These are phyloP conservation scores for Cercospora sp. DNA, from an alignment of 2,329 filamentous ascomycete species.

Conservation along the genomic window DNA sequence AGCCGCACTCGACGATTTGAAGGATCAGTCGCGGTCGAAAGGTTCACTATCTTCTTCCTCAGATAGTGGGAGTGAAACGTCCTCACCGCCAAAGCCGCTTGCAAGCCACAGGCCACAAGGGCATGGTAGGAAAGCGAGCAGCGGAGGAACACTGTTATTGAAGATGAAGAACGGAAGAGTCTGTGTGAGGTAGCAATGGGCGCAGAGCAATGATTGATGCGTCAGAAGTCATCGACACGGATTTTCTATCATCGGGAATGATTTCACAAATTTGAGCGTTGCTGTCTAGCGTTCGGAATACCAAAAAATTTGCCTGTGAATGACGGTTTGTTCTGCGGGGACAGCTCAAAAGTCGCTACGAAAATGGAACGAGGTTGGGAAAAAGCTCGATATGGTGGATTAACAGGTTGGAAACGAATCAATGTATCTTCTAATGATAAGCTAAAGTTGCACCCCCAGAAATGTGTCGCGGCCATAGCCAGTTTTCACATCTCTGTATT, in stretches of 20 bases:
- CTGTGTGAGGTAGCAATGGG: not conserved
- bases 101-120: not conserved
- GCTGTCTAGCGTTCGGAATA: not conserved
- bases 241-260: not conserved
- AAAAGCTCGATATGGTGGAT: not conserved
- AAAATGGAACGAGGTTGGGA: too few relatives aligned
- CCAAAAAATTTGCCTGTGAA: not conserved
- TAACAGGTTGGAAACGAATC: not conserved
- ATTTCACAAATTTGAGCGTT: not conserved
- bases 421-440: not conserved
- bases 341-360: not conserved
- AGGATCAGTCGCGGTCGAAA: not conserved
- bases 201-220: not conserved
- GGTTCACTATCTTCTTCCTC: not conserved
- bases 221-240: not conserved
- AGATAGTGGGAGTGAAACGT: not conserved
- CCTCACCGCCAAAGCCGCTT: not conserved
- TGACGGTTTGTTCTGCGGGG: not conserved
- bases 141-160: not conserved
- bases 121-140: not conserved
- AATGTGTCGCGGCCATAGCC: too few relatives aligned
- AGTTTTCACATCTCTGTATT: too few relatives aligned
- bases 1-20: not conserved
- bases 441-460: too few relatives aligned
- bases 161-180: not conserved